phyloP scores from a whole-genome alignment of 164 flowering plant genomes.

The Tinospora cordifolia region DNA sequence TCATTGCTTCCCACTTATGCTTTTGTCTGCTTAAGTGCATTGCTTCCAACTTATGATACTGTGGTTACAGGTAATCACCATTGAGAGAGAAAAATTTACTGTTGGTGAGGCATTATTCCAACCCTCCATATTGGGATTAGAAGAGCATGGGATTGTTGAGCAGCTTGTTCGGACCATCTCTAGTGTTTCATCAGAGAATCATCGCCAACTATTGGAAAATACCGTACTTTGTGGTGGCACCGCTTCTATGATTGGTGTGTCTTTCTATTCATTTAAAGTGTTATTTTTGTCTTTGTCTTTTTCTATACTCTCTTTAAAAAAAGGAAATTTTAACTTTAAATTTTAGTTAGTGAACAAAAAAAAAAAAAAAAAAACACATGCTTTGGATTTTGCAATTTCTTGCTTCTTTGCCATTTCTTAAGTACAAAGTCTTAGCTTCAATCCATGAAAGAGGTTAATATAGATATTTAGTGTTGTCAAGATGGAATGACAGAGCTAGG shows the following conservation, averaged over 20 bases:
- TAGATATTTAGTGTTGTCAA: too few relatives aligned
- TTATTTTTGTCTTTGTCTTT: background rate
- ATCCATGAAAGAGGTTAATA: background rate
- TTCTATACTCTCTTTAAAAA: background rate
- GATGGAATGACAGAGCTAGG: too few relatives aligned
- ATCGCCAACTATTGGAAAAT: slow-evolving; percentile 81
- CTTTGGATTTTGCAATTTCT: background rate
- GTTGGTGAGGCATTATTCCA: slow-evolving; percentile 97
- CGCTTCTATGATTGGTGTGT: slow-evolving; percentile 69
- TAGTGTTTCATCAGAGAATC: slow-evolving; percentile 88
- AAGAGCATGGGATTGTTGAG: slow-evolving; percentile 95
- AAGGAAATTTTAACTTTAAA: background rate
- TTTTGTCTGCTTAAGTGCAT: too few relatives aligned
- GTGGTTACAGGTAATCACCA: slow-evolving; percentile 58
- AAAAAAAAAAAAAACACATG: background rate
- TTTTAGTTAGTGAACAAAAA: too few relatives aligned
- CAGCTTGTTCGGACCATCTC: slow-evolving; percentile 90
- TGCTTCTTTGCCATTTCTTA: background rate
- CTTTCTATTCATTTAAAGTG: slow-evolving; percentile 4
- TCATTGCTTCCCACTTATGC: background rate
- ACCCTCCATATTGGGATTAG: slow-evolving; percentile 82
- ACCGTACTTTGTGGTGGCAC: slow-evolving; percentile 98
- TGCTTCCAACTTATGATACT: background rate
- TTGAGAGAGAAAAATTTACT: slow-evolving; percentile 67
- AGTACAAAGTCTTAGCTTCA: background rate